These are phyloP conservation scores for Umbilicaria muhlenbergii DNA, from an alignment of 495 filamentous ascomycete genomes.

Conservation along the genomic window DNA sequence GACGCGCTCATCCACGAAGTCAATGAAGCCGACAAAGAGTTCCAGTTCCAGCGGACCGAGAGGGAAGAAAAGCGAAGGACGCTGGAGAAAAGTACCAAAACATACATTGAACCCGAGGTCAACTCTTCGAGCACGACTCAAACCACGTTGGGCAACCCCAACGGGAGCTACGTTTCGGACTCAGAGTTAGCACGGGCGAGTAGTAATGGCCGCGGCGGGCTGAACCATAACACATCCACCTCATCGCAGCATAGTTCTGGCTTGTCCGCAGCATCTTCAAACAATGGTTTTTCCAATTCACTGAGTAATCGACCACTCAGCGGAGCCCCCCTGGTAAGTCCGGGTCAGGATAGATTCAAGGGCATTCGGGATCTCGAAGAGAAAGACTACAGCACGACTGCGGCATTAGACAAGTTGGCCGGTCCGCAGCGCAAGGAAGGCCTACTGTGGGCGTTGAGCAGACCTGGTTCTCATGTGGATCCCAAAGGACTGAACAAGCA, in stretches of 20 bases:
- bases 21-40: constrained; percentile 83
- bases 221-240: constrained; percentile 24
- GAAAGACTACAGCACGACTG: constrained; percentile 34
- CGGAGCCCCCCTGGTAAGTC: constrained; percentile 27
- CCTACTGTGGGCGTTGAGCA: constrained; percentile 82
- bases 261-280: constrained; percentile 12
- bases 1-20: constrained; percentile 88
- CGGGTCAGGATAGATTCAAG: constrained; percentile 55
- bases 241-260: constrained; percentile 29
- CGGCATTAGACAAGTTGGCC: constrained; percentile 24
- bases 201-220: constrained; percentile 45
- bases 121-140: constrained; percentile 9
- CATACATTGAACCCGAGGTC: constrained; percentile 61
- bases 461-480: constrained; percentile 87
- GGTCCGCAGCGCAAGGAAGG: constrained; percentile 71
- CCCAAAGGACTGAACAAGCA: constrained; percentile 91
- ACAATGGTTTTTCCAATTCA: constrained; percentile 14
- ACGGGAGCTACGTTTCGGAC: constrained; percentile 33
- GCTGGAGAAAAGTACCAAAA: constrained; percentile 75
- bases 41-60: constrained; percentile 81
- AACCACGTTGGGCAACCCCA: constrained; percentile 13
- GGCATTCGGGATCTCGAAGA: constrained; percentile 85
- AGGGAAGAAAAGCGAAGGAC: constrained; percentile 81
- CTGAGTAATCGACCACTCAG: constrained; percentile 21
- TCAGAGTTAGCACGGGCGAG: constrained; percentile 54